Conservation (phyloP, 2,329 filamentous ascomycete genomes). For the Aspergillus sp. region DNA sequence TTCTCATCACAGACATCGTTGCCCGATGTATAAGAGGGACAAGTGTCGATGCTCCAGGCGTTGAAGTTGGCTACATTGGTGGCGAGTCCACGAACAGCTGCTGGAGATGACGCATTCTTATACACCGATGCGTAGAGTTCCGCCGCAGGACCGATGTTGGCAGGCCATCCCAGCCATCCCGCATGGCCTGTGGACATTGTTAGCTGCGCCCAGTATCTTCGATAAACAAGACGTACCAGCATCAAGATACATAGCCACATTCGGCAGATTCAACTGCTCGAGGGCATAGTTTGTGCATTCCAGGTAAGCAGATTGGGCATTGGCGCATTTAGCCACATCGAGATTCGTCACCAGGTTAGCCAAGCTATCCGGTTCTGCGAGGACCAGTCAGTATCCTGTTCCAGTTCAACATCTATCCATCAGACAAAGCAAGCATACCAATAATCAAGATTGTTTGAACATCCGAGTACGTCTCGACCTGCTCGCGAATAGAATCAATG, state of each 20-base stretch:
- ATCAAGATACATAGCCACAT: constrained; percentile 66
- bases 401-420: too few species aligned
- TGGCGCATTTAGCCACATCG: constrained; percentile 55
- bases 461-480: constrained; percentile 57
- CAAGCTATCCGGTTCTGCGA: constrained; percentile 62
- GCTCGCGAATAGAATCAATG: constrained; percentile 56
- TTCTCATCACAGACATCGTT: constrained; percentile 57
- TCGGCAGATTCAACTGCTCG: constrained; percentile 58
- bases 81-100: constrained; percentile 54
- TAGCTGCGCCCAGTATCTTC: neutral
- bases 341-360: constrained; percentile 65
- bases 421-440: too few species aligned
- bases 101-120: constrained; percentile 49
- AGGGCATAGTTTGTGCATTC: constrained; percentile 59
- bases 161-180: constrained; percentile 65
- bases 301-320: constrained; percentile 57
- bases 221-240: constrained; percentile 44
- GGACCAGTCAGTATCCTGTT: constrained; percentile 31
- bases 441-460: constrained; percentile 48
- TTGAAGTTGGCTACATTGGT: constrained; percentile 65
- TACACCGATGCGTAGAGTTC: constrained; percentile 52
- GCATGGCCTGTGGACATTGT: constrained; percentile 48
- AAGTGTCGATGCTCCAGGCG: constrained; percentile 50
- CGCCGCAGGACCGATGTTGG: constrained; percentile 57
- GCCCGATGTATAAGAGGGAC: constrained; percentile 47